Evolutionary conservation across 257 asterid genomes (phyloP).

Genomic region (Verbena officinalis): DNA sequence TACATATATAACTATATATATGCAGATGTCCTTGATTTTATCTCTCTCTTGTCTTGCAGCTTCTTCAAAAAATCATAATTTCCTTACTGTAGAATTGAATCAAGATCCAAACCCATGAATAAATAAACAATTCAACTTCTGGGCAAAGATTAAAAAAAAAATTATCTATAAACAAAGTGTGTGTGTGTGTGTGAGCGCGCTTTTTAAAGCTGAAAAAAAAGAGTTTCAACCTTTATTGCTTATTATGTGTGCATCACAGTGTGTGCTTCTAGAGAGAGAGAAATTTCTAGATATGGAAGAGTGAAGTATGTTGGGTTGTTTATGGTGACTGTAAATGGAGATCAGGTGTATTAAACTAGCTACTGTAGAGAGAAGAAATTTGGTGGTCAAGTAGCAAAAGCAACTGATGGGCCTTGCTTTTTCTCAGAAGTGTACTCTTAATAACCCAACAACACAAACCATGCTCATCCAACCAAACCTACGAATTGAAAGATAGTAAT

Average conservation of each 20-base stretch:
- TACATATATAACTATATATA: neutral
- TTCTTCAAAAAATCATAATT: constrained; percentile 1
- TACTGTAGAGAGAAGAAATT: constrained; percentile 12
- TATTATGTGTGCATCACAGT: constrained; percentile 24
- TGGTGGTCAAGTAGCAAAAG: constrained; percentile 28
- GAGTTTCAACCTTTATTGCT: constrained; percentile 40
- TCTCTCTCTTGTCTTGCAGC: neutral
- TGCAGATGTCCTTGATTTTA: neutral
- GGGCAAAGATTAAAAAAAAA: constrained; percentile 23
- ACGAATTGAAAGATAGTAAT: constrained; percentile 27
- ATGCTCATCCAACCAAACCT: constrained; percentile 46
- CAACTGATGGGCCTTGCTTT: constrained; percentile 11
- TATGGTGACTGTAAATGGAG: constrained; percentile 12
- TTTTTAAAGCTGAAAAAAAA: constrained; percentile 27
- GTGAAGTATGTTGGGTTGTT: constrained; percentile 18
- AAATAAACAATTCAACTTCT: constrained; percentile 16
- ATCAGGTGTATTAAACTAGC: neutral
- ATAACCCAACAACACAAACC: constrained; percentile 47
- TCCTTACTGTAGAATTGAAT: constrained; percentile 25
- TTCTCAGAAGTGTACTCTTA: constrained; percentile 36
- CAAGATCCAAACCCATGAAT: constrained; percentile 33
- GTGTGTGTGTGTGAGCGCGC: constrained; percentile 30
- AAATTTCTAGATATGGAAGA: constrained; percentile 9
- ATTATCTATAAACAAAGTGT: constrained; percentile 10
- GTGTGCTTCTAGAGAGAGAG: constrained; percentile 39